Evolutionary conservation across 148 eudicot genomes (phyloP).

Genomic region (Polygonum aviculare): DNA sequence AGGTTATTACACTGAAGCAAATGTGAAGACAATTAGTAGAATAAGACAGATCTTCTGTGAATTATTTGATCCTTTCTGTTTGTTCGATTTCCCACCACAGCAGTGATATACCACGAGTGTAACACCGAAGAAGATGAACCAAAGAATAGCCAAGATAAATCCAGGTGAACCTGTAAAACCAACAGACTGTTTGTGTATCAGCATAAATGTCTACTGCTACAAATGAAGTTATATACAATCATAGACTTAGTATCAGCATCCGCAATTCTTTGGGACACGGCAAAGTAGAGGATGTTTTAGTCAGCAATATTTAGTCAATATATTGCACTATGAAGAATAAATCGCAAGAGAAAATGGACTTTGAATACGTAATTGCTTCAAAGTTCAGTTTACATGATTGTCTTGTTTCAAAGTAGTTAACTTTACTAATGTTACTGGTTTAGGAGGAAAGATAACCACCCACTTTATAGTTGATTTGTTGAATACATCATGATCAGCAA

Average conservation of each 20-base stretch:
- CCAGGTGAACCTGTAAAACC: conserved; percentile 84
- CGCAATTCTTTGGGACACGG: background rate
- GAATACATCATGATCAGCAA: background rate
- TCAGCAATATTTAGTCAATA: background rate
- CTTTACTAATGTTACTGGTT: background rate
- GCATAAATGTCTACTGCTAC: conserved; percentile 9
- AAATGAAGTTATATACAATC: background rate
- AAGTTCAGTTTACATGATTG: background rate
- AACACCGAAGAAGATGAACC: conserved; percentile 71
- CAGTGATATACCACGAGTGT: conserved; percentile 59
- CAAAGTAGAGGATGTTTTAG: background rate
- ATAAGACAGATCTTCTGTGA: conserved; percentile 47
- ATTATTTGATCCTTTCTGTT: conserved; percentile 34
- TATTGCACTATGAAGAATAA: background rate
- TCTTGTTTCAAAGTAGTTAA: too few relatives aligned
- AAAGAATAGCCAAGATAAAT: conserved; percentile 49
- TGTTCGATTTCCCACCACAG: conserved; percentile 59
- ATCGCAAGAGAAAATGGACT: background rate
- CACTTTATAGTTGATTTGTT: background rate
- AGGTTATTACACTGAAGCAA: conserved; percentile 74
- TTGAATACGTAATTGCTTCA: background rate
- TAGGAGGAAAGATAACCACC: background rate
- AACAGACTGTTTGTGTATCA: conserved; percentile 61
- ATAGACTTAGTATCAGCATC: background rate
- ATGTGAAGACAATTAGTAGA: conserved; percentile 63